A percentile compares a stretch with the other conserved stretches of the same genome.
Evolutionary conservation across 192 early-diverging fungal species (phyloP).

Genomic region (Phycomyces nitens): DNA sequence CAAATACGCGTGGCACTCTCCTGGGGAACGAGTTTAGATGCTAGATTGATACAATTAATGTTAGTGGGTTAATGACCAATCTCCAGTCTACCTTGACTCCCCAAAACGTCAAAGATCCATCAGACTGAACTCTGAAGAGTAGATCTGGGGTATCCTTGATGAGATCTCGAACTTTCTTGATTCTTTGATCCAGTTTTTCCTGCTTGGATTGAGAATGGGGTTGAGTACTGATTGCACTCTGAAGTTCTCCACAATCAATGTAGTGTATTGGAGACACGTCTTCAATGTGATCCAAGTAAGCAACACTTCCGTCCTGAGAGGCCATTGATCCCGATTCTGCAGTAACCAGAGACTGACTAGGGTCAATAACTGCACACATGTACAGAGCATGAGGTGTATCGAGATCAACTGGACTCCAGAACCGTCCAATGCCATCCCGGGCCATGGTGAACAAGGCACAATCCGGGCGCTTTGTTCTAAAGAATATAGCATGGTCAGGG

Average conservation of each 20-base stretch:
- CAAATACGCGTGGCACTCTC: conserved; percentile 61
- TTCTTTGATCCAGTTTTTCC: conserved; percentile 34
- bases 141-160: conserved; percentile 73
- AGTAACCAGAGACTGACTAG: conserved; percentile 52
- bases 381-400: conserved; percentile 56
- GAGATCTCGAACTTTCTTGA: conserved; percentile 54
- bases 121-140: conserved; percentile 64
- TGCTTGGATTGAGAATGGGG: conserved; percentile 15
- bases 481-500: not conserved
- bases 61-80: not conserved
- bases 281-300: conserved; percentile 6
- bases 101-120: conserved; percentile 76
- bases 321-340: conserved; percentile 26
- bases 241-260: conserved; percentile 52
- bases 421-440: conserved; percentile 62
- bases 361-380: conserved; percentile 68
- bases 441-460: conserved; percentile 63
- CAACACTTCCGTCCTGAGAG: not conserved
- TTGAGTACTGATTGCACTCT: conserved; percentile 34
- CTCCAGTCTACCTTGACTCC: conserved; percentile 60
- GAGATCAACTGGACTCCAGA: conserved; percentile 60
- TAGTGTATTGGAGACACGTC: conserved; percentile 56
- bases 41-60: conserved; percentile 33
- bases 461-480: conserved; percentile 9
- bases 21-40: conserved; percentile 58